Evolutionary conservation across 371 early-diverging fungal species (phyloP).

Genomic region (Zychaea mexicana): DNA sequence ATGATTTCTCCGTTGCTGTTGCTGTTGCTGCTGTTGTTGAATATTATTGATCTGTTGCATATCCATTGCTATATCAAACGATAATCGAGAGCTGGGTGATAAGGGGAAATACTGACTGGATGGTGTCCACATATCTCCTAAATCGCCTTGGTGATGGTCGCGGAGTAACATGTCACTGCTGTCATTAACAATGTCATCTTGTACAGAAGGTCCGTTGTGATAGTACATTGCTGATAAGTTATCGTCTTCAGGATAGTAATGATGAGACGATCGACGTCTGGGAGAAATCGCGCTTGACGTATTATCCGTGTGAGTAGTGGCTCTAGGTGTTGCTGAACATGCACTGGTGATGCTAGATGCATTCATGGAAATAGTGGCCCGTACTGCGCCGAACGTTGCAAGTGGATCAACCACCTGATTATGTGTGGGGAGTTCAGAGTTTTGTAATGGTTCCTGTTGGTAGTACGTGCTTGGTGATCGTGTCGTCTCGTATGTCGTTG

Average conservation of each 20-base stretch:
- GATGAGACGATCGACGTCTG: not conserved
- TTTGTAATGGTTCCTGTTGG: not conserved
- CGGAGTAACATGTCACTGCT: constrained; percentile 14
- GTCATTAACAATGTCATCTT: not conserved
- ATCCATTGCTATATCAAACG: constrained; percentile 7
- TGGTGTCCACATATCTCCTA: not conserved
- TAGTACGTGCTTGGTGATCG: not conserved
- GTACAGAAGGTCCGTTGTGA: not conserved
- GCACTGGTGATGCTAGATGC: not conserved
- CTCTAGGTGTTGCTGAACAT: not conserved
- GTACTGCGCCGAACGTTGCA: constrained; percentile 13
- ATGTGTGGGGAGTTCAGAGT: not conserved
- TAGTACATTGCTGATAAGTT: not conserved
- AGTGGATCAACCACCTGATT: constrained; percentile 4
- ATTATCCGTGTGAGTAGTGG: too few species aligned
- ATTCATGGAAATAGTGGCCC: not conserved
- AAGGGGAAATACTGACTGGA: not conserved
- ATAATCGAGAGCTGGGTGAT: constrained; percentile 1
- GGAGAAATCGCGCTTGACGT: too few species aligned
- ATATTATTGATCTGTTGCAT: not conserved
- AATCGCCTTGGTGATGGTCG: constrained; percentile 2
- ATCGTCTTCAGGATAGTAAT: not conserved
- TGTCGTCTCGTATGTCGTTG: not conserved
- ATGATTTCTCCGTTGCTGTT: too few species aligned
- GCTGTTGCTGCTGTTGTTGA: not conserved